Base-by-base conservation (phyloP, 345 rosid genomes). In the Ceriops zippeliana region DNA sequence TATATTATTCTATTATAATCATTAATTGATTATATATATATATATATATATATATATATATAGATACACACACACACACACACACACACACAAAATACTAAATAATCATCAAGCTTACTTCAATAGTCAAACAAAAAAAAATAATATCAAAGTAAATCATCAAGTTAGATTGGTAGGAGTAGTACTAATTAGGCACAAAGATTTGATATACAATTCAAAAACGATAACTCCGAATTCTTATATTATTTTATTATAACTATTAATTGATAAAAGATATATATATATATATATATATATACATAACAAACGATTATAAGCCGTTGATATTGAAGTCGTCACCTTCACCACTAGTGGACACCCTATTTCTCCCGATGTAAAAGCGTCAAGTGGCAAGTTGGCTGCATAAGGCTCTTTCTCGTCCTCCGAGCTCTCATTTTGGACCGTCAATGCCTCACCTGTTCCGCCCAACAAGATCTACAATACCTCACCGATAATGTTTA, bases 391-490 rank as follows among this genome's bases (percentile, higher is more conserved):
- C 80, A 64, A 75, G 69, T 67, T 66, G 78, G 56, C 61, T 22
- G 37, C 37, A 7, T 53, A 5, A 51, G 15, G 28, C 68, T 62
- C 16, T 52, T 52, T 27, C 26, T 26, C 9, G 5, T n/a, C 17
- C 46, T 64, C 32, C 1, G 27, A 58, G 24, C 71, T 58, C 38
- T 27, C 57, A 70, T 70, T 82, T 52, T 80, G 81, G 80, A 80
- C 90, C 90, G 85, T 86, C 75, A 42, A 58, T 59, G 2, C 66
- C 82, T 78, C 70, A 69, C 83, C 74, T 13, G 74, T n/a, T 46
- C 4, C 2, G 6, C 52, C 8, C 69, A 21, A 13, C 52, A 0
- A 21, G 73, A 69, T 24, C 0, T 24, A 24, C 26, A 24, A 24
- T 24, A 24, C 26, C 26, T 24, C 26, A 24, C 26, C 26, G 26